Evolutionary conservation across 2,329 filamentous ascomycete species (phyloP).

Genomic region (Phaeosphaeria sp.): DNA sequence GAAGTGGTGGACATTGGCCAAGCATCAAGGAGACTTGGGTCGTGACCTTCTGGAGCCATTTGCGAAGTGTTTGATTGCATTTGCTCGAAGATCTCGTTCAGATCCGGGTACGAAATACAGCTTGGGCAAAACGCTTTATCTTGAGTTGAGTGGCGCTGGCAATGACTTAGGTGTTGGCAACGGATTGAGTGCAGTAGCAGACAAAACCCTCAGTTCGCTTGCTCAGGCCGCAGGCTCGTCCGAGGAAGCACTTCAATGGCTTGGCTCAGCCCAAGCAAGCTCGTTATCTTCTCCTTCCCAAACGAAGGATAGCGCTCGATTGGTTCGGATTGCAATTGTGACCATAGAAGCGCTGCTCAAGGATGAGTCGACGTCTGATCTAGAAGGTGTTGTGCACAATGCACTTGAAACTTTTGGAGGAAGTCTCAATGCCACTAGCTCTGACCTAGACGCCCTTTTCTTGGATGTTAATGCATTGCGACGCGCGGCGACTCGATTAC

Average conservation of each 20-base stretch:
- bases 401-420: conserved; percentile 37
- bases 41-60: conserved; percentile 72
- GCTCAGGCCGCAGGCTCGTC: conserved; percentile 42
- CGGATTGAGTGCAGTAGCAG: conserved; percentile 7
- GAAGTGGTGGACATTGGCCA: conserved; percentile 70
- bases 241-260: conserved; percentile 44
- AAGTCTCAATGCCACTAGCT: conserved; percentile 37
- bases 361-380: conserved; percentile 15
- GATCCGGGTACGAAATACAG: conserved; percentile 49
- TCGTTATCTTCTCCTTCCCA: conserved; percentile 21
- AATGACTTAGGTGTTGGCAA: not conserved
- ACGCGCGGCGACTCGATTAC: conserved; percentile 35
- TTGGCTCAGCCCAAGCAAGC: conserved; percentile 22
- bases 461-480: conserved; percentile 43
- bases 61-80: conserved; percentile 67
- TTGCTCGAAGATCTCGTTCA: conserved; percentile 59
- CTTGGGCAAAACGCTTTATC: conserved; percentile 38
- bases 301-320: conserved; percentile 30
- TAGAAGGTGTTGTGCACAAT: conserved; percentile 23
- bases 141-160: conserved; percentile 22
- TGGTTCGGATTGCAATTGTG: conserved; percentile 39
- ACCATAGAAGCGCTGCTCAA: conserved; percentile 37
- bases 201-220: conserved; percentile 37
- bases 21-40: conserved; percentile 65
- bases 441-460: conserved; percentile 45